Evolutionary conservation across 768 basidiomycete species (phyloP), one percentile per base, ranked within the genome.

Genomic region (Termitomyces eurrhizus): DNA sequence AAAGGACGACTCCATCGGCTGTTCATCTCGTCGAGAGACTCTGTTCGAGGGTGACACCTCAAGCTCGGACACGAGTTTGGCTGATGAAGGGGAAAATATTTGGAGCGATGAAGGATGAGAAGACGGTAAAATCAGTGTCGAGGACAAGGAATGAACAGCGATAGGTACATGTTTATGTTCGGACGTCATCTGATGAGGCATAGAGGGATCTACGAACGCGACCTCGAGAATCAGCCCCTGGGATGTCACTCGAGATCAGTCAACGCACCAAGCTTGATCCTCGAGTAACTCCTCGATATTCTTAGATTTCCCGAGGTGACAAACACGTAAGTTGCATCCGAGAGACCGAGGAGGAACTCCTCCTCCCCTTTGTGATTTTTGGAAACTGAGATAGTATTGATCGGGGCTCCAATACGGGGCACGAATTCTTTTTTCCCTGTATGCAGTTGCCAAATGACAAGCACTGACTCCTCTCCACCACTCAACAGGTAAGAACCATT

Each of bases 371-470:
- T 78, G 2, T 66, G 69, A n/a, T 73, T 69, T 56, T 77, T 83
- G 7, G 80, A 81, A 46, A 90, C 75, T 4, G 86, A 80, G 37
- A 95, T 78, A 39, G 84, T 86, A 66, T 80, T 82, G 57, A 98
- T 91, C 5, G 94, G 87, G 3, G 93, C 88, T 18, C 96, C 95
- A 12, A 98, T 80, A 54, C 97, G 86, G 36, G 97, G 95, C 2
- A 98, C 84, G 69, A 93, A 98, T 71, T 97, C 95, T 70, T 87
- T 89, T 72, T 87, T 91, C 5, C 92, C 91, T 0, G 89, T 86
- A 64, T 93, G 88, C 45, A 99, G 72, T 69, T 97, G 93, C 97
- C 97, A 99, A 60, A 96, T 89, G 42, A 98, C 95, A n/a, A 99
- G 74, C 11, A 98, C 96, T 36, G 90, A 84, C 72, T 98, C 97